Conservation (phyloP, 345 rosid genomes). For the Rhodamnia rubescens region DNA sequence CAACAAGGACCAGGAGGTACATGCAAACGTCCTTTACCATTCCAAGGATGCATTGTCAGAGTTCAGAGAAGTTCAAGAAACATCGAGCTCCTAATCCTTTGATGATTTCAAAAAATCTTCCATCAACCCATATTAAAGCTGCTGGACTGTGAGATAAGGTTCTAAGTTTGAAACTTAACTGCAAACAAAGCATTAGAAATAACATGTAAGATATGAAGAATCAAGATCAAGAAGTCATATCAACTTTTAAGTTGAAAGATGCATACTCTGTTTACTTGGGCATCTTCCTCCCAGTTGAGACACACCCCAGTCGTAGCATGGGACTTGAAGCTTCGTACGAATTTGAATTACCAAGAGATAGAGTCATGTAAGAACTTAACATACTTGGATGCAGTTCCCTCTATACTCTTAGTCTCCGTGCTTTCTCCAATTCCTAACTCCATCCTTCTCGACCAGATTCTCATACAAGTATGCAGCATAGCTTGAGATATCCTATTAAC, state of each 20-base stretch:
- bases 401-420: not conserved
- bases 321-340: constrained; percentile 48
- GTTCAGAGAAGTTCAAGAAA: not conserved
- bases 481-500: no score
- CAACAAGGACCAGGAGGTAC: not conserved
- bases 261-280: constrained; percentile 33
- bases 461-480: no score
- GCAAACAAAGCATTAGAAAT: not conserved
- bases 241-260: not conserved
- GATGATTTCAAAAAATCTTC: not conserved
- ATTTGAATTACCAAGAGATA: not conserved
- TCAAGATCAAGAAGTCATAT: not conserved
- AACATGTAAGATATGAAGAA: not conserved
- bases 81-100: accelerated
- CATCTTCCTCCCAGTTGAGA: constrained; percentile 86
- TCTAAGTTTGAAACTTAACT: not conserved
- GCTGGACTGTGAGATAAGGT: not conserved
- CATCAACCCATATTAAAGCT: no score
- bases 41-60: not conserved
- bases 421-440: not conserved
- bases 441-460: not conserved
- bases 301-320: constrained; percentile 64
- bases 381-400: not conserved
- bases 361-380: not conserved
- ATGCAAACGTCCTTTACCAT: not conserved